Evolutionary conservation across 768 basidiomycete genomes (phyloP).

Genomic region (Epithele typhae): DNA sequence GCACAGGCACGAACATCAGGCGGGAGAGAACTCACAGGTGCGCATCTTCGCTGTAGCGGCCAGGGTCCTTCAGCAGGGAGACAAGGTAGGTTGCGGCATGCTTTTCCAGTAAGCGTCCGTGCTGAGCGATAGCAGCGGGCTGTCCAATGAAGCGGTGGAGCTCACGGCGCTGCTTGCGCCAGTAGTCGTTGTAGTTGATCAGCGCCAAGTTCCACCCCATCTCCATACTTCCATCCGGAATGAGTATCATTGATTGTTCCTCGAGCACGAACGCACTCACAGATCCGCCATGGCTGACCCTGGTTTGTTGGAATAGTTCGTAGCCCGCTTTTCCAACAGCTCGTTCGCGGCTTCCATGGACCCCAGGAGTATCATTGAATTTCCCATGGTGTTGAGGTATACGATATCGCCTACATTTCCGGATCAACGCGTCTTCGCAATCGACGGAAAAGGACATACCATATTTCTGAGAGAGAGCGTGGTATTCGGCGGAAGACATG

Average conservation of each 20-base stretch:
- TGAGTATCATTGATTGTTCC: too few species aligned
- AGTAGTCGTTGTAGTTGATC: neutral
- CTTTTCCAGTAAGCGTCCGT: neutral
- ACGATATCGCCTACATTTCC: slow-evolving; percentile 18
- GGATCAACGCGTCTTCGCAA: slow-evolving; percentile 16
- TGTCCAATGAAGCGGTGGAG: neutral
- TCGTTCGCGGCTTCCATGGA: slow-evolving; percentile 32
- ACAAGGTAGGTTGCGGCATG: neutral
- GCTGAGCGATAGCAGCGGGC: too few species aligned
- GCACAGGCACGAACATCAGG: neutral
- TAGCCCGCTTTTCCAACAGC: slow-evolving; percentile 37
- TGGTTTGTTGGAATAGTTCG: slow-evolving; percentile 37
- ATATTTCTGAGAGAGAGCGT: slow-evolving; percentile 11
- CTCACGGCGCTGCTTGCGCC: slow-evolving; percentile 1
- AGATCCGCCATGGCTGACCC: neutral
- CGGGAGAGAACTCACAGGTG: neutral
- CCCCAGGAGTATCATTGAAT: slow-evolving; percentile 33
- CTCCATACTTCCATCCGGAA: too few species aligned
- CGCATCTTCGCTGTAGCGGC: neutral
- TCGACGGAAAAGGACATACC: slow-evolving; percentile 22
- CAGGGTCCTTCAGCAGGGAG: neutral
- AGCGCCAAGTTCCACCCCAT: neutral
- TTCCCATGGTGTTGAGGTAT: slow-evolving; percentile 14
- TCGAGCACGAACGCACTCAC: neutral
- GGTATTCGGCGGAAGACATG: slow-evolving; percentile 4